These are phyloP conservation scores for Gossypium rotundifolium DNA, from an alignment of 345 rosid genomes.

Conservation along the genomic window DNA sequence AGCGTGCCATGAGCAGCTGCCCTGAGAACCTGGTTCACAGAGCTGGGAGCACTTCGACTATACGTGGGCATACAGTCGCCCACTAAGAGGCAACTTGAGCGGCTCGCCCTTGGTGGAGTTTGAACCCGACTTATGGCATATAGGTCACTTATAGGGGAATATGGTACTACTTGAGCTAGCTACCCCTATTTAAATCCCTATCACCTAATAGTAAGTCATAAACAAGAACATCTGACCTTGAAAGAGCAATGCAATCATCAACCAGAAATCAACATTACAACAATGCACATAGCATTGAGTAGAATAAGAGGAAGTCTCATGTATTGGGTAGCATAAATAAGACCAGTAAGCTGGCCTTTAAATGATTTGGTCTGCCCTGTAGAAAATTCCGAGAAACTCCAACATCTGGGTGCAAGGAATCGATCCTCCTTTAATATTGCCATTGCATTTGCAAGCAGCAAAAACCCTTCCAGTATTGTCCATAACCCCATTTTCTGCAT, in stretches of 20 bases:
- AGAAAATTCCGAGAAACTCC: constrained; percentile 72
- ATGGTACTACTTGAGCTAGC: too few species aligned
- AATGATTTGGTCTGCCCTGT: constrained; percentile 50
- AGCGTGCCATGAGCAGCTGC: too few species aligned
- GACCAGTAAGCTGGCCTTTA: constrained; percentile 67
- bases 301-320: constrained; percentile 66
- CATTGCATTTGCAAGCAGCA: constrained; percentile 85
- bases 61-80: too few species aligned
- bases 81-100: too few species aligned
- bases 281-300: constrained; percentile 52
- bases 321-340: constrained; percentile 64
- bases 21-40: too few species aligned
- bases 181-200: too few species aligned
- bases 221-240: not conserved
- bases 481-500: constrained; percentile 69
- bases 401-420: constrained; percentile 81
- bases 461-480: constrained; percentile 69
- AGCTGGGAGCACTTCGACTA: too few species aligned
- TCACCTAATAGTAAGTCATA: not conserved
- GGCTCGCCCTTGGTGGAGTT: too few species aligned
- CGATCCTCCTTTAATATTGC: constrained; percentile 94
- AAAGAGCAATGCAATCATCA: constrained; percentile 10
- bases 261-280: constrained; percentile 61
- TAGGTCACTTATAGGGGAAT: too few species aligned
- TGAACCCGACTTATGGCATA: too few species aligned